phyloP scores from a whole-genome alignment of 352 stramenopile genomes.

The Aphanomyces invadans region DNA sequence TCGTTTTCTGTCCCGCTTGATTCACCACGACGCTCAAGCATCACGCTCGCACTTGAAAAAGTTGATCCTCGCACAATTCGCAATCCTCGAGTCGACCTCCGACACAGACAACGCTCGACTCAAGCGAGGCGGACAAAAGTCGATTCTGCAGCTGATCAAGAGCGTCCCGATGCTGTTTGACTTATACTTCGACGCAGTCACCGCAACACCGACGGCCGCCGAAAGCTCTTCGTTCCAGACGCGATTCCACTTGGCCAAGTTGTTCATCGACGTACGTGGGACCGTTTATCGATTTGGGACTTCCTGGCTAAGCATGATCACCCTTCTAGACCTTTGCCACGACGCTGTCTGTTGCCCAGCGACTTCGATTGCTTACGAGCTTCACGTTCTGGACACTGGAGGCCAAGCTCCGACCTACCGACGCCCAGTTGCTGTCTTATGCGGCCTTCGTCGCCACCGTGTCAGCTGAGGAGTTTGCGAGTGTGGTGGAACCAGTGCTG shows the following conservation, averaged over 20 bases:
- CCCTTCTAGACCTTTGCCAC: slow-evolving; percentile 4
- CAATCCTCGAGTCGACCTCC: background rate
- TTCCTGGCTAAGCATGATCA: no score
- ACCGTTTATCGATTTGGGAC: no score
- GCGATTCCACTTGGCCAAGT: background rate
- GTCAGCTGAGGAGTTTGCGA: slow-evolving; percentile 52
- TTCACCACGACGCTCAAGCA: background rate
- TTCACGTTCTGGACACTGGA: slow-evolving; percentile 77
- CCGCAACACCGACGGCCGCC: background rate
- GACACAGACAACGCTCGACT: background rate
- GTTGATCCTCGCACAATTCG: slow-evolving; percentile 1
- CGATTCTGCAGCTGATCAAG: slow-evolving; percentile 9
- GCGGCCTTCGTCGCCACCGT: slow-evolving; percentile 51
- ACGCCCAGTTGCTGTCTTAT: slow-evolving; percentile 27
- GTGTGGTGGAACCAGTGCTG: slow-evolving; percentile 50
- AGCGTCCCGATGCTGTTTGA: background rate
- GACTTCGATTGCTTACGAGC: slow-evolving; percentile 22
- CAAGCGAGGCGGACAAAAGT: background rate
- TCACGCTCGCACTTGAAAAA: background rate
- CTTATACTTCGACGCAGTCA: background rate
- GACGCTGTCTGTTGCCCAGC: background rate
- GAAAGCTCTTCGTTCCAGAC: background rate
- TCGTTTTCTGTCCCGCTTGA: background rate
- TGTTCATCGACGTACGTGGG: slow-evolving; percentile 8
- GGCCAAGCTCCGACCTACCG: slow-evolving; percentile 46